Conservation (phyloP, 495 filamentous ascomycete genomes). For the Neurospora cerealis region DNA sequence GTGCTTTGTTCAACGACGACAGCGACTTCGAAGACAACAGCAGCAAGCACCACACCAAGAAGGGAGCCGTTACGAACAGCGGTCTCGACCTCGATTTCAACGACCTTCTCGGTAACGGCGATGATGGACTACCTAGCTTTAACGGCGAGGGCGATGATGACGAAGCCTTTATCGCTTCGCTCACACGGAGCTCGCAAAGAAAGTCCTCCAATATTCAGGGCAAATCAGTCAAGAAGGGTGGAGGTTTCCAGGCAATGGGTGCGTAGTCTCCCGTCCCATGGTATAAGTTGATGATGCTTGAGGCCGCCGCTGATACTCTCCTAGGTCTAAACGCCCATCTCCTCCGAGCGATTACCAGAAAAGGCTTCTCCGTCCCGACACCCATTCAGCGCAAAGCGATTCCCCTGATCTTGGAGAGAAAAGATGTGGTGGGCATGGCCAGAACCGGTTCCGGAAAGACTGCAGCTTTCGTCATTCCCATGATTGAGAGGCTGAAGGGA, state of each 20-base stretch:
- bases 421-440: conserved; percentile 96
- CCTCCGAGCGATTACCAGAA: conserved; percentile 79
- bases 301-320: conserved; percentile 1
- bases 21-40: conserved; percentile 19
- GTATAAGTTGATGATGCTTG: not conserved
- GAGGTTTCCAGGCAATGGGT: conserved; percentile 96
- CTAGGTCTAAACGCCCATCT: conserved; percentile 66
- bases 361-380: conserved; percentile 91
- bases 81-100: conserved; percentile 30
- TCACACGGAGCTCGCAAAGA: conserved; percentile 75
- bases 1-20: conserved; percentile 58
- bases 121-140: not conserved
- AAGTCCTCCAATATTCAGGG: conserved; percentile 75
- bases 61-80: conserved; percentile 14
- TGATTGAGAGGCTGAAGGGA: conserved; percentile 89
- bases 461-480: conserved; percentile 93
- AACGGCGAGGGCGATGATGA: conserved; percentile 42
- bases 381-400: conserved; percentile 97
- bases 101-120: conserved; percentile 30
- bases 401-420: conserved; percentile 74
- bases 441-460: conserved; percentile 95
- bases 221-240: conserved; percentile 80
- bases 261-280: not conserved
- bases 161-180: conserved; percentile 77
- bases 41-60: not conserved